Evolutionary conservation across 2,329 filamentous ascomycete genomes (phyloP).

Genomic region (Coniochaeta sp.): DNA sequence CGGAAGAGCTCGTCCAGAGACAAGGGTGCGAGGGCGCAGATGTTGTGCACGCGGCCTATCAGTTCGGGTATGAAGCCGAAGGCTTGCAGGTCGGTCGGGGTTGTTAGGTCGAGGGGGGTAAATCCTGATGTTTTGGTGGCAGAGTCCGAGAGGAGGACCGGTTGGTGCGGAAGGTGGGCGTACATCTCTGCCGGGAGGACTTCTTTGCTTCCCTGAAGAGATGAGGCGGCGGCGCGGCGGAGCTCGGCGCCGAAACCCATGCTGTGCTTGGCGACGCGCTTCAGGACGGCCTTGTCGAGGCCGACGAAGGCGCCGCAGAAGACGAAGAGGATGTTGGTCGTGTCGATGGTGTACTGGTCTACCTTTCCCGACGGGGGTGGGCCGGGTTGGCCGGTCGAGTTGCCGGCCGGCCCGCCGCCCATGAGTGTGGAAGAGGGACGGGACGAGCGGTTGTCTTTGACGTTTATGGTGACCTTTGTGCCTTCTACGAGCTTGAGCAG

Average conservation of each 20-base stretch:
- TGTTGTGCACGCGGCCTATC: conserved; percentile 90
- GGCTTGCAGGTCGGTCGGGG: conserved; percentile 67
- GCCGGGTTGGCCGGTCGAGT: conserved; percentile 34
- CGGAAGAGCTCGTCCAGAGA: conserved; percentile 62
- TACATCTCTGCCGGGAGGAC: conserved; percentile 59
- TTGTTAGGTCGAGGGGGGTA: conserved; percentile 62
- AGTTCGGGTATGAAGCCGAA: conserved; percentile 93
- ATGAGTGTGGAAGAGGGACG: conserved; percentile 36
- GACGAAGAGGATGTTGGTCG: conserved; percentile 94
- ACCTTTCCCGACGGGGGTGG: conserved; percentile 37
- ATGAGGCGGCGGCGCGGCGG: conserved; percentile 39
- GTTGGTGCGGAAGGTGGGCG: conserved; percentile 48
- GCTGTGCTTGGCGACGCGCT: conserved; percentile 75
- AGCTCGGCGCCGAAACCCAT: conserved; percentile 90
- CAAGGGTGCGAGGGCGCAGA: conserved; percentile 75
- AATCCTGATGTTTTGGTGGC: conserved; percentile 28
- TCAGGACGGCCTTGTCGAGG: conserved; percentile 77
- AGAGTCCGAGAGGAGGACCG: conserved; percentile 16
- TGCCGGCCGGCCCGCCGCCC: conserved; percentile 38
- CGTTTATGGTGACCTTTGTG: conserved; percentile 84
- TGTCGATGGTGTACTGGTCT: conserved; percentile 70
- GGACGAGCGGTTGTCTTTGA: conserved; percentile 66
- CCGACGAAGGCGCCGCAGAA: conserved; percentile 94
- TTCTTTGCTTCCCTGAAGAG: conserved; percentile 39
- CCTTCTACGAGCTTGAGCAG: conserved; percentile 94